Evolutionary conservation across 352 stramenopile genomes (phyloP), one percentile per base, ranked within the genome.

Genomic region (Phytopythium vexans): DNA sequence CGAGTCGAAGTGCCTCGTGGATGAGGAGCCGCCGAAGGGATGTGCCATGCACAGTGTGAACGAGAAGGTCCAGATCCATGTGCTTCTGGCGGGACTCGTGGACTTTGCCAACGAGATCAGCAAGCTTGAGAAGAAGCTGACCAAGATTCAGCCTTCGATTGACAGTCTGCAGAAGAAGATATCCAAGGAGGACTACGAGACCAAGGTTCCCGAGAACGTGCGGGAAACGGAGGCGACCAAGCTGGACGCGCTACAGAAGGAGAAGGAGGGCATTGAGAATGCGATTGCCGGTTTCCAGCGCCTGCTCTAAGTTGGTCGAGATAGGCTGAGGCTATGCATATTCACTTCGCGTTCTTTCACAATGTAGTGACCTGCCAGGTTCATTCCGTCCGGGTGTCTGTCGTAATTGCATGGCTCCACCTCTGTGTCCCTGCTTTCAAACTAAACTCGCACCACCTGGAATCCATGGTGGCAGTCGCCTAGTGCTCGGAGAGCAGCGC

Each of bases 1-100:
- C 9, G 76, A 86, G 55, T 92, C 90, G 49, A 88, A 96, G 64
- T 85, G 94, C 44, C 88, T 98, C 33, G 68, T 95, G 55, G 67
- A 71, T 14, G 83, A 96, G 43, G 81, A 86, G 47, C 66, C 73
- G 9, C 86, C 95, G 8, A 82, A 93, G 54, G 74, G 92, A 59
- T 89, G 91, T 74, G 94, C 91, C 60, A 97, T 97, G 74, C 77
- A 97, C 64, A 91, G 80, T 57, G 86, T 99, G 54, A 98, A 99
- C 71, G 94, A 94, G 44, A 94, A 94, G 72, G 75, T 97, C 46
- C 89, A 96, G 72, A 78, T 96, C 55, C 77, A 94, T 55, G 82
- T 97, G 56, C 70, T 95, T 56, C 72, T 95, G 0, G 77, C 78
- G 11, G 85, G 85, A 8, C 68, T 95, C 47, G 85, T 95, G 47